Conservation (phyloP, 1,284 basidiomycete genomes). For the Ustilago vetiveriae region DNA sequence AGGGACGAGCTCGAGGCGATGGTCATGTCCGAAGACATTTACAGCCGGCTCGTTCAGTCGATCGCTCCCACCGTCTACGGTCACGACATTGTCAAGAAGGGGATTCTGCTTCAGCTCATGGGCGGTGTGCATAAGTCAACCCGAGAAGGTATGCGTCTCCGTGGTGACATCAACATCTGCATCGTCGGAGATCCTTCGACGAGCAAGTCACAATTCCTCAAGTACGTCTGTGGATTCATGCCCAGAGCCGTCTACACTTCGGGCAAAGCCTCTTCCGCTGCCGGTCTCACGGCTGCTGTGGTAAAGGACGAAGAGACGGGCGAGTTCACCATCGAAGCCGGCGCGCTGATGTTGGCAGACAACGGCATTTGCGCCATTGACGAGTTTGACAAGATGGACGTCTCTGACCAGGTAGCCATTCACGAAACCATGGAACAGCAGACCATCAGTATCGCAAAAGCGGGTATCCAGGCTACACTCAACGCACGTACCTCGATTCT, state of each 20-base stretch:
- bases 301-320: constrained; percentile 99
- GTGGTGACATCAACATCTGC: constrained; percentile 98
- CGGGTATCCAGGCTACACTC: constrained; percentile 96
- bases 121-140: constrained; percentile 99
- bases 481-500: constrained; percentile 98
- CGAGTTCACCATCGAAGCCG: constrained; percentile 97
- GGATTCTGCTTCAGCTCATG: constrained; percentile 95
- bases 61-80: constrained; percentile 98
- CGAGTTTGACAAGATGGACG: constrained; percentile 99
- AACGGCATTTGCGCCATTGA: constrained; percentile 99
- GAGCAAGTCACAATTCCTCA: constrained; percentile 97
- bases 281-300: constrained; percentile 97
- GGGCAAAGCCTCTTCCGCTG: constrained; percentile 97
- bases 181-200: constrained; percentile 98
- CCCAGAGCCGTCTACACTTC: constrained; percentile 98
- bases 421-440: constrained; percentile 99
- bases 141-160: constrained; percentile 91
- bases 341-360: constrained; percentile 96
- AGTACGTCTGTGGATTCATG: constrained; percentile 99
- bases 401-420: constrained; percentile 97
- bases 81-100: constrained; percentile 78
- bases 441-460: constrained; percentile 98
- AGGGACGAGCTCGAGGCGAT: constrained; percentile 92
- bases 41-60: constrained; percentile 88
- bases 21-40: constrained; percentile 93